Conservation (phyloP, 1,139 yeast species). For the Sugiyamaella japonica region DNA sequence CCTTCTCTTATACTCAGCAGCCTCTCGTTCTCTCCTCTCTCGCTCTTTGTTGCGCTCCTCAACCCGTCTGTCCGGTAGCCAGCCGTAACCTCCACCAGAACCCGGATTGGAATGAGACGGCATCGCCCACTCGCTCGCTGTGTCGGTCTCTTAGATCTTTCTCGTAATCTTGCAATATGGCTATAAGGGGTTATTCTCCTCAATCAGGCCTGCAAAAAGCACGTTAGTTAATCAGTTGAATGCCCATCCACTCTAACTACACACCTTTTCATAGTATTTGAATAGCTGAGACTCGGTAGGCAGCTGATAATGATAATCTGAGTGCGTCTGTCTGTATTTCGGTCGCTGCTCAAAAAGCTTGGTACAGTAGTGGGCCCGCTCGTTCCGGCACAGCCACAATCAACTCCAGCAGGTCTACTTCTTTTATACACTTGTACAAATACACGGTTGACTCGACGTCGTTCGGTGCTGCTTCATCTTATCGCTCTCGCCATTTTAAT, state of each 20-base stretch:
- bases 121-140: slow-evolving; percentile 7
- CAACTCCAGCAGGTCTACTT: neutral
- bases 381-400: neutral
- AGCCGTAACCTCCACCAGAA: slow-evolving; percentile 17
- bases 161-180: neutral
- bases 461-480: slow-evolving; percentile 6
- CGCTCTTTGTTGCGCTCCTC: slow-evolving; percentile 35
- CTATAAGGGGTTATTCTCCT: neutral
- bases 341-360: too few relatives aligned
- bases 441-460: neutral
- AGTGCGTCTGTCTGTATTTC: too few relatives aligned
- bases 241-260: neutral
- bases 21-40: slow-evolving; percentile 36
- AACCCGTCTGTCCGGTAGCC: slow-evolving; percentile 26
- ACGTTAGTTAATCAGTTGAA: neutral
- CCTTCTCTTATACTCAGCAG: slow-evolving; percentile 37
- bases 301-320: neutral
- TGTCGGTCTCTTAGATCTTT: neutral
- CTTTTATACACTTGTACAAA: neutral
- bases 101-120: slow-evolving; percentile 18
- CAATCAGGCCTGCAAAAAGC: neutral
- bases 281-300: neutral
- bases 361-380: too few relatives aligned
- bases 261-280: slow-evolving; percentile 7
- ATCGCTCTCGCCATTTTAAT: slow-evolving; percentile 1